A percentile compares a stretch with the other conserved stretches of the same genome.
phyloP scores from a whole-genome alignment of 2,329 filamentous ascomycete genomes.

The Sordariomycetes sp. region DNA sequence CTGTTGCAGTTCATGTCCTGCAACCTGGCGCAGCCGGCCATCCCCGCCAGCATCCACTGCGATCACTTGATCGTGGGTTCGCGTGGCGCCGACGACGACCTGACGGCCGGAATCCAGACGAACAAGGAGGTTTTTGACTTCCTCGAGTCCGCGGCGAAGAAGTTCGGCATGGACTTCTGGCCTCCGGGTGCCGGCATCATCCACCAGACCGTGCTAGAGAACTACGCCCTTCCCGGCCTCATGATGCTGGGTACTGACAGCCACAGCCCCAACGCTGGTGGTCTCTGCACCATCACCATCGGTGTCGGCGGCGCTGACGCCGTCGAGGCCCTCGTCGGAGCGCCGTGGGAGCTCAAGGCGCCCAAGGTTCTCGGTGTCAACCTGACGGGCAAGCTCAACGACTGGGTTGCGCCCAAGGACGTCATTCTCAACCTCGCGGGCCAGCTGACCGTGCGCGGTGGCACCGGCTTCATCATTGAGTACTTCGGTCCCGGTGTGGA shows the following conservation, averaged over 20 bases:
- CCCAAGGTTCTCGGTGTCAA: slow-evolving; percentile 80
- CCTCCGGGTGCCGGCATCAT: slow-evolving; percentile 89
- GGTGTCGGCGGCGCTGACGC: slow-evolving; percentile 95
- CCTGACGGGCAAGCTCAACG: slow-evolving; percentile 69
- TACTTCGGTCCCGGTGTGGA: slow-evolving; percentile 86
- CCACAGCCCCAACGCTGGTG: slow-evolving; percentile 95
- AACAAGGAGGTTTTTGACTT: slow-evolving; percentile 99
- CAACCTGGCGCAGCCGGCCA: slow-evolving; percentile 74
- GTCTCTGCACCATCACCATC: slow-evolving; percentile 85
- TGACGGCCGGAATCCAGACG: slow-evolving; percentile 71
- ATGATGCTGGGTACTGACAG: slow-evolving; percentile 99
- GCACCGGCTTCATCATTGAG: slow-evolving; percentile 89
- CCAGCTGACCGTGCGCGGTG: slow-evolving; percentile 80
- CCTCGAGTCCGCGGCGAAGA: slow-evolving; percentile 79
- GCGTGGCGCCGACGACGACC: slow-evolving; percentile 74
- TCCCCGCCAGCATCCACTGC: slow-evolving; percentile 95
- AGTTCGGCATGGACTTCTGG: slow-evolving; percentile 94
- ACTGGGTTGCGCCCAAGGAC: slow-evolving; percentile 93
- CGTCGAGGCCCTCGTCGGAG: slow-evolving; percentile 89
- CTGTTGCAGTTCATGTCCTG: slow-evolving; percentile 98
- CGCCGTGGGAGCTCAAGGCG: slow-evolving; percentile 95
- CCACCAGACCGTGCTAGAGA: slow-evolving; percentile 94
- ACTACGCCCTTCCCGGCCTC: slow-evolving; percentile 89
- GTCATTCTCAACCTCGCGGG: slow-evolving; percentile 85
- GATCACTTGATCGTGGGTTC: slow-evolving; percentile 98